Percentiles rank a stretch among this genome's conserved stretches.
phyloP scores from a whole-genome alignment of 352 stramenopile genomes.

The Phytopythium mirpurense region DNA sequence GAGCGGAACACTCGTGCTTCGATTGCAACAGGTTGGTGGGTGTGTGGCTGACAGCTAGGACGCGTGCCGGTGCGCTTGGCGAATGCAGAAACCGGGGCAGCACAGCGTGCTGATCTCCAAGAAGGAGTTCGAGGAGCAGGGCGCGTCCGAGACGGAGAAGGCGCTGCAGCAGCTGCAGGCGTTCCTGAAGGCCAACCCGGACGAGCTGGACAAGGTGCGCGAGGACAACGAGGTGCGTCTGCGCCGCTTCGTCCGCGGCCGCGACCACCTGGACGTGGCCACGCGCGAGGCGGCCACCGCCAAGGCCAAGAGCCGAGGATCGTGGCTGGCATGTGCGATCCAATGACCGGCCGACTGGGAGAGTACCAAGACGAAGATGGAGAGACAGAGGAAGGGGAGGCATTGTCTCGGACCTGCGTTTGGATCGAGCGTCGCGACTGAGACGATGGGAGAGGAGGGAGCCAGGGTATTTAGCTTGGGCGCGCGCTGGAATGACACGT shows the following conservation, averaged over 20 bases:
- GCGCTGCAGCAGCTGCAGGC: constrained; percentile 58
- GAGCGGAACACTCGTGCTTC: too few species aligned
- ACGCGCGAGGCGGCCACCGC: constrained; percentile 36
- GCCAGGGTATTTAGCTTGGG: too few species aligned
- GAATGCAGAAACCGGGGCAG: constrained; percentile 31
- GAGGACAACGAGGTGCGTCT: constrained; percentile 79
- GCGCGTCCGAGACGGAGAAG: constrained; percentile 66
- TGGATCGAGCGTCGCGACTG: too few species aligned
- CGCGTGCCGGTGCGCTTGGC: not conserved
- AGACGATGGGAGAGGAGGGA: too few species aligned
- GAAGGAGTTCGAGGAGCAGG: constrained; percentile 67
- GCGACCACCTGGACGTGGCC: constrained; percentile 68
- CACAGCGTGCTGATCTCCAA: constrained; percentile 72
- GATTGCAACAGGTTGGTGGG: too few species aligned
- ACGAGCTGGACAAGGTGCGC: constrained; percentile 71
- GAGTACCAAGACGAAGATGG: too few species aligned
- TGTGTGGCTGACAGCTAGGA: not conserved
- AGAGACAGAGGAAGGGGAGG: too few species aligned
- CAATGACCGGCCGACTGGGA: constrained; percentile 30
- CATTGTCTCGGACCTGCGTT: too few species aligned
- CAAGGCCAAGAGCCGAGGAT: constrained; percentile 18
- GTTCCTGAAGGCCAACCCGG: constrained; percentile 63
- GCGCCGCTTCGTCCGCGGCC: constrained; percentile 70
- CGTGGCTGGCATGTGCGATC: constrained; percentile 37
- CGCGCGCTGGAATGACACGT: too few species aligned